These are phyloP conservation scores for Gynandropsis gynandra DNA, from an alignment of 345 rosid genomes.

Conservation along the genomic window DNA sequence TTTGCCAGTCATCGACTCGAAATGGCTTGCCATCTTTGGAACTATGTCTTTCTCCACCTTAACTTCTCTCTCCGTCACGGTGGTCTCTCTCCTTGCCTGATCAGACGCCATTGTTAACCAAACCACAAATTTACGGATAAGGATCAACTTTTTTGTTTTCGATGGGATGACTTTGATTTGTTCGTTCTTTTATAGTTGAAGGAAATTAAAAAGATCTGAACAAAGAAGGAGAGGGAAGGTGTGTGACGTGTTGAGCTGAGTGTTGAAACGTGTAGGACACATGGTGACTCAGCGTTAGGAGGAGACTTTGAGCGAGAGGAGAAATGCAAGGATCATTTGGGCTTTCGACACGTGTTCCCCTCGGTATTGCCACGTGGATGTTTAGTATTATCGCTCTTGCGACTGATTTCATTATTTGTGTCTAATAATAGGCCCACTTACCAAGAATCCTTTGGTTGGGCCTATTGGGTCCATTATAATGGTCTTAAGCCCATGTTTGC, in stretches of 20 bases:
- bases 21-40: conserved; percentile 56
- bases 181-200: conserved; percentile 19
- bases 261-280: conserved; percentile 26
- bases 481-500: no score
- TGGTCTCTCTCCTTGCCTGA: conserved; percentile 45
- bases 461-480: no score
- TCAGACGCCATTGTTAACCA: conserved; percentile 50
- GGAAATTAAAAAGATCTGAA: neutral
- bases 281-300: conserved; percentile 19
- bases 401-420: no score
- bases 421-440: no score
- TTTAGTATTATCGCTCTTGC: no score
- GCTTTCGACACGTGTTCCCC: conserved; percentile 9
- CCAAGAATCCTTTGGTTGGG: no score
- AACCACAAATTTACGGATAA: neutral
- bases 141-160: neutral
- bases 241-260: conserved; percentile 30
- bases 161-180: conserved; percentile 14
- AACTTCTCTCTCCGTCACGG: conserved; percentile 35
- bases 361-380: conserved; percentile 20
- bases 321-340: neutral
- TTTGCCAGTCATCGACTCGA: conserved; percentile 40
- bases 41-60: conserved; percentile 47
- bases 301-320: conserved; percentile 2
- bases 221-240: conserved; percentile 18